Base-by-base conservation (phyloP, 2,329 filamentous ascomycete species). In the Aspergillus ochraceoroseus region DNA sequence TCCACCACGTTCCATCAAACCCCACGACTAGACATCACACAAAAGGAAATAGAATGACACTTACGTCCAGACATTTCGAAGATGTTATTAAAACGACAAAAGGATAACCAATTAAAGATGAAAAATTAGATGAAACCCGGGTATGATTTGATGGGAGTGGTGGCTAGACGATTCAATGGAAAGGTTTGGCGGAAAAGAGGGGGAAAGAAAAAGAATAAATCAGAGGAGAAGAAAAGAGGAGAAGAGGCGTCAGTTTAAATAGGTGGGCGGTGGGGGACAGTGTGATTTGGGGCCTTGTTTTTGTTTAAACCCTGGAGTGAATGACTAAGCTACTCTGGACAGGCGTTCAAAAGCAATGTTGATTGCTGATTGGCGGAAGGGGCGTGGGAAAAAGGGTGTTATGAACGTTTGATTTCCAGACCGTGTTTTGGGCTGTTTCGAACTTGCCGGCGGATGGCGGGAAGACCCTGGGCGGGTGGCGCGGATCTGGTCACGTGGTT, bases 41-140 rank as follows among this genome's bases (percentile, higher is more conserved):
- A 36, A 18, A 29, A 30, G 25, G 11, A 41, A 29, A 12, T 48
- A 1, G 25, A 3, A 38, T 13, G 37, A 38, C 50, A 66, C 64
- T 62, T 56, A 66, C 64, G 64, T 64, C 64, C 64, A 61, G 64
- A 63, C 64, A 66, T 66, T 37, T 45, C 64, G 54, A 31, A 31
- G 8, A 26, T 14, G 20, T 31, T n/a, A 35, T 46, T 19, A 44
- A 22, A 38, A 17, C 33, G 28, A 44, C 38, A 40, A 37, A 42
- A 25, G 35, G n/a, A n/a, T n/a, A 15, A 6, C n/a, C 25, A 22
- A 31, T 34, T 28, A 13, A 32, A 11, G 19, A 41, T 39, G 32
- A 49, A 48, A 39, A 38, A 32, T 39, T 15, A 44, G 52, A 52
- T 30, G 17, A 42, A 32, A 25, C 7, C 19, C 18, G n/a, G 25